phyloP scores from a whole-genome alignment of 176 grass and related monocot species.

The Miscanthus lutarioriparius region DNA sequence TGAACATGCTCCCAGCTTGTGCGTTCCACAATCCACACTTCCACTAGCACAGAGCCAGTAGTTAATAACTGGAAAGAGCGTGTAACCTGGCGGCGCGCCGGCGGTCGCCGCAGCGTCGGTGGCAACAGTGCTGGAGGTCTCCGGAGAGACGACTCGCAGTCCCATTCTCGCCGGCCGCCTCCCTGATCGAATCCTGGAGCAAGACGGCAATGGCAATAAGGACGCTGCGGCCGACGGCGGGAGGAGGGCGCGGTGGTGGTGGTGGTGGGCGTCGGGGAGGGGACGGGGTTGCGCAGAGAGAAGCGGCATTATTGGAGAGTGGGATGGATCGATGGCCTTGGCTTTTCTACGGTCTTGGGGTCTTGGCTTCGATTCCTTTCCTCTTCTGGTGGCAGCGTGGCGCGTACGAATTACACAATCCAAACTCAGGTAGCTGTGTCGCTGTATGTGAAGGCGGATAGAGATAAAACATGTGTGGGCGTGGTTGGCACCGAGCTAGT shows the following conservation, averaged over 20 bases:
- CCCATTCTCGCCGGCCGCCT: neutral
- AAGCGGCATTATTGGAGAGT: constrained; percentile 8
- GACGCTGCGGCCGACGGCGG: neutral
- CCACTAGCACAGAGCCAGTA: neutral
- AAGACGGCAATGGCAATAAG: neutral
- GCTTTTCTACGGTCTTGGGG: neutral
- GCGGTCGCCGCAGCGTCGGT: neutral
- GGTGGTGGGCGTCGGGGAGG: neutral
- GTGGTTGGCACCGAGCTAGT: neutral
- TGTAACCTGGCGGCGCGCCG: constrained; percentile 26
- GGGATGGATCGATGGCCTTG: neutral
- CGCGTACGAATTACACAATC: neutral
- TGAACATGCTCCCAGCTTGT: neutral
- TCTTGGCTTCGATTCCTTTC: neutral
- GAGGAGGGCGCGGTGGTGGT: neutral
- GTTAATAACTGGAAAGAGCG: neutral
- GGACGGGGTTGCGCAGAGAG: constrained; percentile 18
- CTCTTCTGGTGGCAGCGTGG: constrained; percentile 11
- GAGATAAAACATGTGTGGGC: constrained; percentile 33
- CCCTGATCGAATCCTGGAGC: neutral
- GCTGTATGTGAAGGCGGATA: neutral
- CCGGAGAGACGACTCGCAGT: constrained; percentile 23
- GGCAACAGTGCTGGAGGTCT: neutral
- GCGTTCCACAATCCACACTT: neutral
- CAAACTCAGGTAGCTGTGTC: no score